A percentile compares a stretch with the other conserved stretches of the same genome.
Conservation (phyloP, 495 filamentous ascomycete species). For the Amniculicola lignicola region DNA sequence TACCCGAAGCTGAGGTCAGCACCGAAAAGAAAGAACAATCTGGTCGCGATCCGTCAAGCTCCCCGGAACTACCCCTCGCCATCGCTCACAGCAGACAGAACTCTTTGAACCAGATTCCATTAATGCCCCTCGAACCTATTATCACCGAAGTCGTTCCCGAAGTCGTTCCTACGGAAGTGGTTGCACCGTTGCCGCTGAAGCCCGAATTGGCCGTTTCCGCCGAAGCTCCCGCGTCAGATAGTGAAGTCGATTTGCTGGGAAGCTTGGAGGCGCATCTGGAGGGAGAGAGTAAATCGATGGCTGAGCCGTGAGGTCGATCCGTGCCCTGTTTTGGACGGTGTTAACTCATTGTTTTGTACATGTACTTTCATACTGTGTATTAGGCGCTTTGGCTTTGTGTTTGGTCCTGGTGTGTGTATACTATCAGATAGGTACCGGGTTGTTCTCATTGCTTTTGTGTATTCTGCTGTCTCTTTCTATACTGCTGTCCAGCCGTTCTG, state of each 20-base stretch:
- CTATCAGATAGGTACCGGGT: too few relatives aligned
- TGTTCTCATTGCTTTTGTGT: too few relatives aligned
- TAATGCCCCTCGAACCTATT: not conserved
- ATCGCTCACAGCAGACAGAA: conserved; percentile 38
- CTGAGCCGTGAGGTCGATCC: too few relatives aligned
- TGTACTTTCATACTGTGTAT: too few relatives aligned
- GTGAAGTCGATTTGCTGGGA: conserved; percentile 44
- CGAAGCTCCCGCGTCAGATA: conserved; percentile 36
- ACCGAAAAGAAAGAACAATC: conserved; percentile 3
- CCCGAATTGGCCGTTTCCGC: conserved; percentile 5
- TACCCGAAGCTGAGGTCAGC: not conserved
- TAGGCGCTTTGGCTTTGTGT: too few relatives aligned
- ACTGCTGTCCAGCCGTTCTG: too few relatives aligned
- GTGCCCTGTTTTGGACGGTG: too few relatives aligned
- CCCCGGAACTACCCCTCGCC: conserved; percentile 38
- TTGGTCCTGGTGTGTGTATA: too few relatives aligned
- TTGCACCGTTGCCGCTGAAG: not conserved
- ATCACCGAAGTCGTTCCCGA: not conserved
- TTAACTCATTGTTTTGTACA: too few relatives aligned
- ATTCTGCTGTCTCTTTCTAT: too few relatives aligned
- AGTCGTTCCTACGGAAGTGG: not conserved
- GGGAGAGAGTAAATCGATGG: conserved; percentile 22
- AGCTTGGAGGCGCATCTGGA: conserved; percentile 44
- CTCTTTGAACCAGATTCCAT: conserved; percentile 34
- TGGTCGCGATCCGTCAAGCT: conserved; percentile 26